Conservation (phyloP, 257 asterid genomes). For the Verbascum thapsus region DNA sequence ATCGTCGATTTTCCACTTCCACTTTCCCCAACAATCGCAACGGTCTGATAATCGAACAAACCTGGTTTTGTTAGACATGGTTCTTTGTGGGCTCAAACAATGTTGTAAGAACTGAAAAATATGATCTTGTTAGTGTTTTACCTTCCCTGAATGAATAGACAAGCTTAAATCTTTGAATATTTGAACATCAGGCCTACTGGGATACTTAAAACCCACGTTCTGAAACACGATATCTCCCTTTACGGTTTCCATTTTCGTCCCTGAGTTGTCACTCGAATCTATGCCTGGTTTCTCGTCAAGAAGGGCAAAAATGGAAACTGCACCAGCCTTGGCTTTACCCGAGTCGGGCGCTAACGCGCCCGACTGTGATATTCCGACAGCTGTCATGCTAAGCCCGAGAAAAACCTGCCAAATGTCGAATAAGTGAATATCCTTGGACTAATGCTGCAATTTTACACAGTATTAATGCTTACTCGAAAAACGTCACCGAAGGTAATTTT, state of each 20-base stretch:
- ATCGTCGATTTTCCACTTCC: constrained; percentile 66
- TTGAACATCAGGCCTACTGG: constrained; percentile 61
- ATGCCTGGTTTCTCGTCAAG: constrained; percentile 54
- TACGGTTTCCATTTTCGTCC: constrained; percentile 39
- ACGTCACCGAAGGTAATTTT: constrained; percentile 53
- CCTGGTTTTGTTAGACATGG: not conserved
- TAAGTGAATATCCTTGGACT: no score
- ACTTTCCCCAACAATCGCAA: constrained; percentile 64
- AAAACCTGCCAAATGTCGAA: constrained; percentile 45
- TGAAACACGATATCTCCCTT: constrained; percentile 60
- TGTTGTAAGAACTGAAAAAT: not conserved
- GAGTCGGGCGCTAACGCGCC: constrained; percentile 69
- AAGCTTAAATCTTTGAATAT: constrained; percentile 59
- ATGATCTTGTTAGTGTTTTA: not conserved
- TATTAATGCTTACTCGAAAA: constrained; percentile 48
- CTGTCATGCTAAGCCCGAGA: constrained; percentile 56
- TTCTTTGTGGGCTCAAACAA: not conserved
- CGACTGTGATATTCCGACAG: constrained; percentile 58
- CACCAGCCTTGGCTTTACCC: constrained; percentile 54
- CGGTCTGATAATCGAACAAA: constrained; percentile 38
- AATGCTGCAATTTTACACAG: no score
- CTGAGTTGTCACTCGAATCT: constrained; percentile 47
- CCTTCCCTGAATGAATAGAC: constrained; percentile 43
- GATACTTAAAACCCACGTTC: constrained; percentile 61
- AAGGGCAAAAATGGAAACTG: constrained; percentile 57